Percentiles rank a stretch among this genome's conserved stretches.
Evolutionary conservation across 495 filamentous ascomycete species (phyloP).

Genomic region (Aspergillus homomorphus): DNA sequence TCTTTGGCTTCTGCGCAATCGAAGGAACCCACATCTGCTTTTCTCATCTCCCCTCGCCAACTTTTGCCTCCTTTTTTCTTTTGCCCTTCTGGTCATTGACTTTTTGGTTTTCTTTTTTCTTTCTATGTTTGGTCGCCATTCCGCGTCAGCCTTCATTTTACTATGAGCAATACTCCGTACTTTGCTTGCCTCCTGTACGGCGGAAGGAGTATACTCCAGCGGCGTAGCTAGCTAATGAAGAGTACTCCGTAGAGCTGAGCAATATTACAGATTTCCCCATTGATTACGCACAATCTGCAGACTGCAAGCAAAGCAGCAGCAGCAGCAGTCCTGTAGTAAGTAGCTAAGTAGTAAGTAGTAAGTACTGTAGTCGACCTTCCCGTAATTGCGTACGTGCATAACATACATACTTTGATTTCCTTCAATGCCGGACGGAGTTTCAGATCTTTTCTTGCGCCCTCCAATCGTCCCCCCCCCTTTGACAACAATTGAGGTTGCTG

Average conservation of each 20-base stretch:
- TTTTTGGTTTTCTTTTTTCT: constrained; percentile 6
- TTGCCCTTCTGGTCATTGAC: constrained; percentile 6
- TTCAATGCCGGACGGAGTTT: constrained; percentile 25
- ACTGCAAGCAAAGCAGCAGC: no score
- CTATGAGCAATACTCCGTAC: not conserved
- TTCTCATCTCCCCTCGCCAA: not conserved
- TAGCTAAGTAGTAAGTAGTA: no score
- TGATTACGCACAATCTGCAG: no score
- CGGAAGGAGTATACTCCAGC: no score
- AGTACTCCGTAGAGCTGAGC: no score
- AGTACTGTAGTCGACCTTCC: no score
- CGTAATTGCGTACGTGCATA: no score
- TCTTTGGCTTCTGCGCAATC: constrained; percentile 2
- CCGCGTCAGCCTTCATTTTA: not conserved
- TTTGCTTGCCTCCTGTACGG: no score
- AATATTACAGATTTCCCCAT: constrained; percentile 17
- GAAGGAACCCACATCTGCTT: constrained; percentile 4
- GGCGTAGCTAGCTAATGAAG: no score
- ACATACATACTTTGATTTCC: constrained; percentile 26
- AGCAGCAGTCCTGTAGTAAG: no score
- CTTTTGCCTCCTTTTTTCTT: constrained; percentile 11
- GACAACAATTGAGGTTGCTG: no score
- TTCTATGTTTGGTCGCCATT: not conserved
- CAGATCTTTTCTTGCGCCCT: constrained; percentile 19
- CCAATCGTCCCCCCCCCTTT: no score